A percentile compares a stretch with the other conserved stretches of the same genome.
Evolutionary conservation across 202 grass and related monocot genomes (phyloP).

Genomic region (Eragrostis tef): DNA sequence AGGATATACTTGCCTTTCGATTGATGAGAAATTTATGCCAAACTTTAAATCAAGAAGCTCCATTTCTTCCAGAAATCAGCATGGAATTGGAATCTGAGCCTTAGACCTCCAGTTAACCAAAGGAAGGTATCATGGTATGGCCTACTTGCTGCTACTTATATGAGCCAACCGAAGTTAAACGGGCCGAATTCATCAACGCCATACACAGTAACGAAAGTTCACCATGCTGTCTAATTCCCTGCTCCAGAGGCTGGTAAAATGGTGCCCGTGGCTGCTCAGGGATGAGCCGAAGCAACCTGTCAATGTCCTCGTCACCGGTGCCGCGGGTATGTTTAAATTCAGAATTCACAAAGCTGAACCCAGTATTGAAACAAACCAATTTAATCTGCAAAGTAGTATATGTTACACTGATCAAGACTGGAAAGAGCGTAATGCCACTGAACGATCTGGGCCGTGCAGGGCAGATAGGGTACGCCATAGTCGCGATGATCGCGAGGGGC

Average conservation of each 20-base stretch:
- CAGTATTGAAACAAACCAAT: background rate
- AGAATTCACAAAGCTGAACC: background rate
- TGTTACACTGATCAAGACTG: background rate
- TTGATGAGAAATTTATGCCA: slow-evolving; percentile 7
- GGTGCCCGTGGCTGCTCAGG: slow-evolving; percentile 43
- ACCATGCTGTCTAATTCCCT: slow-evolving; percentile 45
- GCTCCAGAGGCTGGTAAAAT: slow-evolving; percentile 50
- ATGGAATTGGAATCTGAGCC: slow-evolving; percentile 42
- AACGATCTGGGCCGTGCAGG: slow-evolving; percentile 37
- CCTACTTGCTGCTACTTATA: slow-evolving; percentile 43
- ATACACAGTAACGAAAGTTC: background rate
- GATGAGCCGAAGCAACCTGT: slow-evolving; percentile 52
- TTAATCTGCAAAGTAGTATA: background rate
- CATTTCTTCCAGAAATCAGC: slow-evolving; percentile 39
- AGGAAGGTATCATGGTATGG: slow-evolving; percentile 36
- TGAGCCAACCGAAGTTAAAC: background rate
- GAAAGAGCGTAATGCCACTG: background rate
- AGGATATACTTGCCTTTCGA: background rate
- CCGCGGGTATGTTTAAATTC: slow-evolving; percentile 49
- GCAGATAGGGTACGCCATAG: slow-evolving; percentile 66
- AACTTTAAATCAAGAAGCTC: slow-evolving; percentile 24
- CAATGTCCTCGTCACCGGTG: slow-evolving; percentile 65
- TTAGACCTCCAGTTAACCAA: slow-evolving; percentile 12
- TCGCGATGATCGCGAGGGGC: slow-evolving; percentile 72
- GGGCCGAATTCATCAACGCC: background rate